These are phyloP conservation scores for Bonia amplexicaulis DNA, from an alignment of 176 grass and related monocot genomes.

Conservation along the genomic window DNA sequence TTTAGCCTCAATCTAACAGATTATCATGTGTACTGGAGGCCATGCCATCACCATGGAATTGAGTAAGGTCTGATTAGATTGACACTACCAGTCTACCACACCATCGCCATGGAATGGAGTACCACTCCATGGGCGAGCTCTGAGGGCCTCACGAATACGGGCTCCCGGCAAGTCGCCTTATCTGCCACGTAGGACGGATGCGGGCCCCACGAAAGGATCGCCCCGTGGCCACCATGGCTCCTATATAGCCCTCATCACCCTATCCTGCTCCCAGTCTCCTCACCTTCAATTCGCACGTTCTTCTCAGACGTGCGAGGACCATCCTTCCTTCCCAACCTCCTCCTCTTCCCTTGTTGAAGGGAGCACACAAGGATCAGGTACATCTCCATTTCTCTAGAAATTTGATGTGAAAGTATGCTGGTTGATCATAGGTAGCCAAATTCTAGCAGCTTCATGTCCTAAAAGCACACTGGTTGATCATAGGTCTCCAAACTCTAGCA, in stretches of 20 bases:
- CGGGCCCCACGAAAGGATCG: conserved; percentile 15
- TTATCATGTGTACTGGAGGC: not conserved
- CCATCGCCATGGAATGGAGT: not conserved
- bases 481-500: not conserved
- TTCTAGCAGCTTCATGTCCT: not conserved
- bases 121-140: conserved; percentile 21
- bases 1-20: not conserved
- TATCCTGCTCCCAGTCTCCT: conserved; percentile 27
- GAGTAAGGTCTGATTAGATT: not conserved
- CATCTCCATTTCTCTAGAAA: not conserved
- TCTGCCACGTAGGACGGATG: conserved; percentile 39
- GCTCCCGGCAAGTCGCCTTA: conserved; percentile 31
- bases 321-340: not conserved
- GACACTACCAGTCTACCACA: too few relatives aligned
- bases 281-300: conserved; percentile 23
- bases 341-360: not conserved
- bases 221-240: conserved; percentile 26
- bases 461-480: not conserved
- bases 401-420: not conserved
- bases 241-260: conserved; percentile 44
- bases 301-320: not conserved
- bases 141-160: conserved; percentile 43
- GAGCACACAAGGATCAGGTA: not conserved
- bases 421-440: not conserved
- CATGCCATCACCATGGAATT: not conserved